These are phyloP conservation scores for Begonia fuchsioides DNA, from an alignment of 306 rosid genomes.

Conservation along the genomic window DNA sequence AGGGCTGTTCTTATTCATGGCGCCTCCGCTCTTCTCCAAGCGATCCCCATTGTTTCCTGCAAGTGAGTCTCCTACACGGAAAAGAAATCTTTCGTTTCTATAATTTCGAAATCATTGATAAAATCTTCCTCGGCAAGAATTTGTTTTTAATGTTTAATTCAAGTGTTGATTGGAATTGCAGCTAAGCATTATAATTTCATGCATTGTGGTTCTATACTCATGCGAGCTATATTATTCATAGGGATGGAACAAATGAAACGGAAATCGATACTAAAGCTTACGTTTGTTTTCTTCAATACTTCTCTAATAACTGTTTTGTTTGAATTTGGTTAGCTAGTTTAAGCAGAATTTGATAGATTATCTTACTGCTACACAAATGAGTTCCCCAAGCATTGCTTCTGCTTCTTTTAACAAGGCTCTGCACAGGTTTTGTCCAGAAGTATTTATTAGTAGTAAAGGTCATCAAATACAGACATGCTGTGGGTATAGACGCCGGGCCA, in stretches of 20 bases:
- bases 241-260: too few species aligned
- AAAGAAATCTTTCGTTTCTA: not conserved
- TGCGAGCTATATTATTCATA: too few species aligned
- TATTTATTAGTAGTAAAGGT: conserved; percentile 54
- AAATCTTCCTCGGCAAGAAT: not conserved
- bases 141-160: not conserved
- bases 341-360: not conserved
- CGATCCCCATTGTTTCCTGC: conserved; percentile 55
- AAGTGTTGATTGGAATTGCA: not conserved
- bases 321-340: not conserved
- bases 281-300: not conserved
- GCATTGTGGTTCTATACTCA: not conserved
- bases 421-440: conserved; percentile 71
- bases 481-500: conserved; percentile 49
- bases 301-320: not conserved
- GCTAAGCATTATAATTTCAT: not conserved
- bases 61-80: conserved; percentile 29
- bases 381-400: conserved; percentile 1
- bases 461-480: conserved; percentile 59
- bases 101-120: too few species aligned
- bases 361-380: not conserved
- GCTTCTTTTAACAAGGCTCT: not conserved
- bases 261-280: too few species aligned
- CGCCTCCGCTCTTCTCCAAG: conserved; percentile 49
- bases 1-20: conserved; percentile 41